Base-by-base conservation (phyloP, 768 basidiomycete species). In the Psilocybe cyanescens region DNA sequence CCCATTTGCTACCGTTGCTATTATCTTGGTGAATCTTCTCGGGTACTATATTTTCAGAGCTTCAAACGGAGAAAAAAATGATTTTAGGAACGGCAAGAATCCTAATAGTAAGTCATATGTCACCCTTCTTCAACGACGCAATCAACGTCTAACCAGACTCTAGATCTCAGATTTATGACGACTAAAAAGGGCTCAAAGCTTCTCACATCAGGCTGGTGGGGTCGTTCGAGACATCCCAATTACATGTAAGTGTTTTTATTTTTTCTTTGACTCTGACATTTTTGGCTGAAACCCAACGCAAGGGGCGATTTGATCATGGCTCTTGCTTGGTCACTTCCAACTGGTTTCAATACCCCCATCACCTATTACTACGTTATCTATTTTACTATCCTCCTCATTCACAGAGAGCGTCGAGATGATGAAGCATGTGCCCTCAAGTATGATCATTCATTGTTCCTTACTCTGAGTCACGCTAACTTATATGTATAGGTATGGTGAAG, bases 131-230 rank as follows among this genome's bases (percentile, higher is more conserved):
- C 17, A 16, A 41, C 1, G 1, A 4, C n/a, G 44, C 37, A 11
- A 7, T 11, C 6, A 11, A 7, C 41, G 5, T 49, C 41, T 71
- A 53, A 59, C 16, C 33, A 53, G 28, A 54, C 14, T 24, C 9
- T 67, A 97, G 95, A 92, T 70, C 79, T 97, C 19, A 76, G 82
- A 63, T 96, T 77, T 70, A 85, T 98, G 72, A 81, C 85, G 46
- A 99, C 97, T 2, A 84, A 87, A 64, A 84, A 86, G 16, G 97
- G 97, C 11, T 89, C 93, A 2, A 97, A 94, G 73, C 82, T 99
- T 37, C 83, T 99, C 30, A 97, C 89, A 29, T 93, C 92, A 4
- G 97, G 97, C 7, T 99, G 97, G 97, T 99, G 97, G 97, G 97
- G 96, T 8, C 75, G 83, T 53, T 96, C 92, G 0, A 85, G 93